These are phyloP conservation scores for Phylloporus sp. DNA, from an alignment of 768 basidiomycete species.

Conservation along the genomic window DNA sequence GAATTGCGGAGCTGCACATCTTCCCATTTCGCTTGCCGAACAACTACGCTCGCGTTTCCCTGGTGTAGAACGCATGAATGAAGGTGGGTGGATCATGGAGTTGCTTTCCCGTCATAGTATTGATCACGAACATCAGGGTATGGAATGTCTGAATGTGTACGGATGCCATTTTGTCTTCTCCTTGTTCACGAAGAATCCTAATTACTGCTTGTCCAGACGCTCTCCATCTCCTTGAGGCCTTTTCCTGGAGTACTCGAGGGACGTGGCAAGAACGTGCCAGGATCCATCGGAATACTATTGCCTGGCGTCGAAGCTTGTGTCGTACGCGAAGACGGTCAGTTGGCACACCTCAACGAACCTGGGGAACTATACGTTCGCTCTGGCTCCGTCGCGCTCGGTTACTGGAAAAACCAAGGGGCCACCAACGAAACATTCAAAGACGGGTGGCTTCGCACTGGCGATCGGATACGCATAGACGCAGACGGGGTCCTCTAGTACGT, in stretches of 20 bases:
- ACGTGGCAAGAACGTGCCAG: constrained; percentile 35
- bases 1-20: constrained; percentile 59
- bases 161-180: constrained; percentile 20
- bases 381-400: constrained; percentile 56
- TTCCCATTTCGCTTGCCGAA: constrained; percentile 50
- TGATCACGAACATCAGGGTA: constrained; percentile 44
- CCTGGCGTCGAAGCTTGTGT: constrained; percentile 65
- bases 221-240: constrained; percentile 44
- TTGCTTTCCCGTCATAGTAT: neutral
- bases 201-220: constrained; percentile 40
- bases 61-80: constrained; percentile 30
- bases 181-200: neutral
- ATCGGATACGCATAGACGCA: constrained; percentile 57
- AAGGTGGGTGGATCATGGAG: constrained; percentile 38
- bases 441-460: constrained; percentile 76
- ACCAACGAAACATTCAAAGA: constrained; percentile 59
- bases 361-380: constrained; percentile 65
- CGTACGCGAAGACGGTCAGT: constrained; percentile 51
- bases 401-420: constrained; percentile 67
- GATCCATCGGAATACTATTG: constrained; percentile 52
- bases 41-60: constrained; percentile 39
- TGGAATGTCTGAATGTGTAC: constrained; percentile 65
- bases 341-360: constrained; percentile 50
- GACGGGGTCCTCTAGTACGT: constrained; percentile 64
- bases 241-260: constrained; percentile 43